Percentiles rank a stretch among this genome's conserved stretches.
phyloP scores from a whole-genome alignment of 257 asterid species.

The Rhazya stricta region DNA sequence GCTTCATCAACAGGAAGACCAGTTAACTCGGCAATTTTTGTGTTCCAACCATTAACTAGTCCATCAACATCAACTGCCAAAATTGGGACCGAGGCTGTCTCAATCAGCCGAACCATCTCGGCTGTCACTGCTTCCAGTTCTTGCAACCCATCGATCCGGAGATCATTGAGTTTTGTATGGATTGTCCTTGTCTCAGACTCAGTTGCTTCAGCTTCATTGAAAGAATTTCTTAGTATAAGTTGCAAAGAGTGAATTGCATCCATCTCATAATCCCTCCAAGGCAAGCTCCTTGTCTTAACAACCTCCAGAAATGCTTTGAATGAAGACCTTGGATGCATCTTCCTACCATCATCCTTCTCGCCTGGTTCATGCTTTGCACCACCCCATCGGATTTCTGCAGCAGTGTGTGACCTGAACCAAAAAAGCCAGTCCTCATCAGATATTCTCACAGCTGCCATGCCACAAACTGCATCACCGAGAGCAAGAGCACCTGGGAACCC shows the following conservation, averaged over 20 bases:
- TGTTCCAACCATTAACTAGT: slow-evolving; percentile 85
- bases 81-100: slow-evolving; percentile 88
- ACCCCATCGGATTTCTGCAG: slow-evolving; percentile 81
- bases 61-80: slow-evolving; percentile 87
- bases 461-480: slow-evolving; percentile 73
- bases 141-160: slow-evolving; percentile 70
- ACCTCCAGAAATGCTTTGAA: slow-evolving; percentile 89
- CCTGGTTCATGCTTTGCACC: slow-evolving; percentile 83
- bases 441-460: slow-evolving; percentile 92
- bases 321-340: slow-evolving; percentile 90
- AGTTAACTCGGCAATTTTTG: slow-evolving; percentile 72
- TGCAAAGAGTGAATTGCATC: slow-evolving; percentile 94
- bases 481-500: slow-evolving; percentile 88
- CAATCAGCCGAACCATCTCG: slow-evolving; percentile 89
- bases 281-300: slow-evolving; percentile 66
- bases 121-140: slow-evolving; percentile 87
- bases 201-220: slow-evolving; percentile 40
- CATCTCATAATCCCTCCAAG: slow-evolving; percentile 96
- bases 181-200: slow-evolving; percentile 39
- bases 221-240: slow-evolving; percentile 74
- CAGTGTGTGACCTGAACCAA: slow-evolving; percentile 94
- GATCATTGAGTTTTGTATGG: slow-evolving; percentile 62
- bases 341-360: slow-evolving; percentile 73
- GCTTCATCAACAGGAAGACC: slow-evolving; percentile 75
- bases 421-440: slow-evolving; percentile 81